phyloP scores from a whole-genome alignment of 352 stramenopile species.

The Phytopythium kandeliae region DNA sequence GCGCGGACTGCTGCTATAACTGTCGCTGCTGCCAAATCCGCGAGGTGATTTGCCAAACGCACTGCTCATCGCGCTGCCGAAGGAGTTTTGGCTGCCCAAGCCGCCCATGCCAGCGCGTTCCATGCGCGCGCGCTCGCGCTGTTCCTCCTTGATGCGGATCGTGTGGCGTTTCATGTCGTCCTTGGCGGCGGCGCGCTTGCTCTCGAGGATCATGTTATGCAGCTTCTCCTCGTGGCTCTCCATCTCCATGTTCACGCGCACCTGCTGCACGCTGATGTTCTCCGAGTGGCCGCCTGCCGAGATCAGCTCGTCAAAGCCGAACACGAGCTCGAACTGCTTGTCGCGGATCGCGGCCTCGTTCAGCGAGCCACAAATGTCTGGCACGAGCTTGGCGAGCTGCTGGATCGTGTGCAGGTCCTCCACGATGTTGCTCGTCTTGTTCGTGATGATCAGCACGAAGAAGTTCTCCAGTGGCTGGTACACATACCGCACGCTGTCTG shows the following conservation, averaged over 20 bases:
- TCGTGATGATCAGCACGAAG: conserved; percentile 98
- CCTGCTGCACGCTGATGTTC: conserved; percentile 90
- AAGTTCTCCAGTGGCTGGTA: conserved; percentile 98
- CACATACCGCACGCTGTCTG: conserved; percentile 97
- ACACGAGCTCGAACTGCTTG: conserved; percentile 98
- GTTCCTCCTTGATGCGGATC: conserved; percentile 83
- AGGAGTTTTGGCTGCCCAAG: conserved; percentile 44
- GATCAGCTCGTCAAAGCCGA: conserved; percentile 99
- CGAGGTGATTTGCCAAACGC: conserved; percentile 66
- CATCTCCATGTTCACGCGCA: conserved; percentile 98
- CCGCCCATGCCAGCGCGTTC: conserved; percentile 67
- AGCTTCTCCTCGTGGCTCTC: conserved; percentile 99
- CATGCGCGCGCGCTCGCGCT: conserved; percentile 74
- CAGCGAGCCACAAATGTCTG: conserved; percentile 91
- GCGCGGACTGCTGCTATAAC: conserved; percentile 29
- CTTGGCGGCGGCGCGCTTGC: conserved; percentile 88
- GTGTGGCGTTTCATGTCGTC: conserved; percentile 89
- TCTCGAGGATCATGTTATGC: conserved; percentile 97
- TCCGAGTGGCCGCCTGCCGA: conserved; percentile 97
- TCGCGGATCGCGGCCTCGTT: conserved; percentile 94
- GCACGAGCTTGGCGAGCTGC: conserved; percentile 96
- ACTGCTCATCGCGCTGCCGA: conserved; percentile 59
- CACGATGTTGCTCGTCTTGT: conserved; percentile 99
- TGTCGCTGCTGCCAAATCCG: conserved; percentile 24
- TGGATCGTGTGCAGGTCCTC: conserved; percentile 98